These are phyloP conservation scores for Blastomyces silverae DNA, from an alignment of 2,329 filamentous ascomycete species.

Conservation along the genomic window DNA sequence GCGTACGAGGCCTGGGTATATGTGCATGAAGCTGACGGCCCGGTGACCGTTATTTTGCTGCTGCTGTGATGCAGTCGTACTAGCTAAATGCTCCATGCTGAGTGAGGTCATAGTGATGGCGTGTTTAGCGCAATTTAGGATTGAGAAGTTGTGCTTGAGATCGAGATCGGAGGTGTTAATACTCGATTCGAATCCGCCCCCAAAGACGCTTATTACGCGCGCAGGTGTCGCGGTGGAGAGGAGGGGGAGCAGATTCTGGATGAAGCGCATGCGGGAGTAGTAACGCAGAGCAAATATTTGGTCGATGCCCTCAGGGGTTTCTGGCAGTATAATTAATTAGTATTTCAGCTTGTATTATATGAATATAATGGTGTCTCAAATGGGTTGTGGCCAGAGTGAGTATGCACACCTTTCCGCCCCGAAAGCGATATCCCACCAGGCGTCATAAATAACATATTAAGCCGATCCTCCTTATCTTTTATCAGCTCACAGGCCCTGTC, in stretches of 20 bases:
- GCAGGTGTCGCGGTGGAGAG: slow-evolving; percentile 36
- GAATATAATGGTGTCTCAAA: slow-evolving; percentile 39
- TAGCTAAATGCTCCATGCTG: slow-evolving; percentile 44
- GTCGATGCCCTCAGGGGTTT: slow-evolving; percentile 31
- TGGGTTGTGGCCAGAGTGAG: slow-evolving; percentile 35
- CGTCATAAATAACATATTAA: slow-evolving; percentile 39
- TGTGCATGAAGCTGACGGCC: slow-evolving; percentile 46
- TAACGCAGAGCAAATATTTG: slow-evolving; percentile 28
- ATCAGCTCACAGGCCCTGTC: slow-evolving; percentile 32
- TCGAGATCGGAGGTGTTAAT: slow-evolving; percentile 44
- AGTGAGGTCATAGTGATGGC: slow-evolving; percentile 48
- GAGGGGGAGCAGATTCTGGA: slow-evolving; percentile 30
- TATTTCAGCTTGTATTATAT: slow-evolving; percentile 27
- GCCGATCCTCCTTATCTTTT: slow-evolving; percentile 23
- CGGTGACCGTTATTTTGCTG: slow-evolving; percentile 29
- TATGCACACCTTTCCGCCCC: slow-evolving; percentile 33
- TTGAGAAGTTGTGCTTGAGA: slow-evolving; percentile 25
- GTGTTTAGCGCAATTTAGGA: slow-evolving; percentile 31
- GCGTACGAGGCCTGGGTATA: slow-evolving; percentile 40
- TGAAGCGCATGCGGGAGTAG: slow-evolving; percentile 34
- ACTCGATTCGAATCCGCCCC: slow-evolving; percentile 42
- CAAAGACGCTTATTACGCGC: slow-evolving; percentile 51
- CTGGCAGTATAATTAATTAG: slow-evolving; percentile 37
- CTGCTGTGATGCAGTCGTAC: background rate
- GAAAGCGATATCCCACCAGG: slow-evolving; percentile 32